Evolutionary conservation across 352 stramenopile species (phyloP), one percentile per base, ranked within the genome.

Genomic region (Phytophthora agathidicida): DNA sequence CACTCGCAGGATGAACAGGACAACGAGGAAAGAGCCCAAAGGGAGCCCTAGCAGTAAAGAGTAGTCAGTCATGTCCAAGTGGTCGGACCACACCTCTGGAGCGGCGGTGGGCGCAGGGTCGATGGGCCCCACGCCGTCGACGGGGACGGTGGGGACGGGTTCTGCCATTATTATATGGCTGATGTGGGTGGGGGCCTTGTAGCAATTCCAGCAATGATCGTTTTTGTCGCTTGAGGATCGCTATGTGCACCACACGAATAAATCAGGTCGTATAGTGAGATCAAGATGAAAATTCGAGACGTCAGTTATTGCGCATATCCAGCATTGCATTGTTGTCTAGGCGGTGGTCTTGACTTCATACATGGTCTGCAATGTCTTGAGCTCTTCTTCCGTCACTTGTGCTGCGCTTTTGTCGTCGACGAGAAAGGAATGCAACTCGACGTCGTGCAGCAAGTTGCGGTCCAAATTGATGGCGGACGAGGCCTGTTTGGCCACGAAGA

Each of bases 21-120:
- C 69, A 31, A 68, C 59, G 17, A 93, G 42, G 11, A 94, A 48
- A 20, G 83, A 73, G 24, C 77, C 77, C 27, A 91, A 7, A 3
- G 85, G 85, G 11, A 94, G 62, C 0, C 83, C 81, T 8, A 89
- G 17, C 44, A 94, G 73, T 56, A 90, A 68, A 45, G 72, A 74
- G 58, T 89, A 89, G 64, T 94, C 79, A 32, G 53, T 71, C 42
- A 63, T 45, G 28, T 65, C 58, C 19, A 94, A 48, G 38, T 91
- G 50, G 38, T 88, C 71, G 22, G 80, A 86, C 85, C 85, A 94
- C 27, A 88, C 63, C 38, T 52, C 44, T 0, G 71, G 56, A 7
- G 38, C 42, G 14, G 39, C 28, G n/a, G 9, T 45, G 11, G 59
- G 55, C 17, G 38, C 20, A 2, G 71, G 54, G 2, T 55, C 13